Evolutionary conservation across 345 rosid genomes (phyloP).

Genomic region (Syzygium grande): DNA sequence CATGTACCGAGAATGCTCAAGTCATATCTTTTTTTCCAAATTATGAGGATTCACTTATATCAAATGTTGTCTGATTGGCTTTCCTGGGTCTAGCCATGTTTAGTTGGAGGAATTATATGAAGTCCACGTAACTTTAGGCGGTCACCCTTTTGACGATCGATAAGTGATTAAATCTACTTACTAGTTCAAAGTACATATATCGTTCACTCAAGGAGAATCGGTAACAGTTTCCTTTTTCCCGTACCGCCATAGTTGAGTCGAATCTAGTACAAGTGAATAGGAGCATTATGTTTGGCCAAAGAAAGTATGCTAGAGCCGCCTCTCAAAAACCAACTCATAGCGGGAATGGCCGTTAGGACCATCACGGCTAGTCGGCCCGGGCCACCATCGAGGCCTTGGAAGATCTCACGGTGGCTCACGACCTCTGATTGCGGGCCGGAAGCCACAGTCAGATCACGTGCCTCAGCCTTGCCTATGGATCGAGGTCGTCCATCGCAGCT

Average conservation of each 20-base stretch:
- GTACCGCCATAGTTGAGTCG: neutral
- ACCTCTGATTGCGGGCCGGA: neutral
- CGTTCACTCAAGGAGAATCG: neutral
- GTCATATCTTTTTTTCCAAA: too few relatives aligned
- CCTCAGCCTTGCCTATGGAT: neutral
- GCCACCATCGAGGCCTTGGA: neutral
- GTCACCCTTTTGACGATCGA: neutral
- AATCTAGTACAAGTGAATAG: neutral
- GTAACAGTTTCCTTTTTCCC: neutral
- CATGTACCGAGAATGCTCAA: neutral
- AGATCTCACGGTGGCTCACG: neutral
- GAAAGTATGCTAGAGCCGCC: neutral
- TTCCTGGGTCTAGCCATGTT: neutral
- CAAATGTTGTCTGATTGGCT: neutral
- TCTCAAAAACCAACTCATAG: neutral
- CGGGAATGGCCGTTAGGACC: neutral
- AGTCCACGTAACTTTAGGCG: neutral
- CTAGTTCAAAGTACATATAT: neutral
- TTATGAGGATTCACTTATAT: too few relatives aligned
- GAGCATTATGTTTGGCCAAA: neutral
- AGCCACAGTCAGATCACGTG: neutral
- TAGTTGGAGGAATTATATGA: neutral
- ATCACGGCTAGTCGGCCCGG: neutral
- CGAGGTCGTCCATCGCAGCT: neutral
- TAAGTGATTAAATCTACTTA: neutral